Evolutionary conservation across 2,329 filamentous ascomycete species (phyloP).

Genomic region (Trichoderma sp.): DNA sequence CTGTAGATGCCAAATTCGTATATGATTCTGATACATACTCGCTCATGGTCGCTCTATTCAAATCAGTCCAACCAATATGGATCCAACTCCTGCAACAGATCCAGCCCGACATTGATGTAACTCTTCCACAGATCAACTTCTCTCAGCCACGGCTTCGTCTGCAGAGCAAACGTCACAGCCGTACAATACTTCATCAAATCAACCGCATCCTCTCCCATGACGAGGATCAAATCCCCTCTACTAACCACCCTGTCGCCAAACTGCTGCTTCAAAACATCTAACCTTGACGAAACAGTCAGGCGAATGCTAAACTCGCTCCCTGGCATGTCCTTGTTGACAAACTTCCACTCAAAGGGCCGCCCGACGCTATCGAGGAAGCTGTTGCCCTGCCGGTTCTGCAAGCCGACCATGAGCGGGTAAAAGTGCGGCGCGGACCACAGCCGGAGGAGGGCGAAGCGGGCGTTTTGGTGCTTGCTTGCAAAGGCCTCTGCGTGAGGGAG

Average conservation of each 20-base stretch:
- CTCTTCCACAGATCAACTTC: conserved; percentile 39
- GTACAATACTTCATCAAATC: conserved; percentile 35
- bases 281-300: conserved; percentile 8
- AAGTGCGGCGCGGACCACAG: conserved; percentile 38
- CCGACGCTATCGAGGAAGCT: conserved; percentile 36
- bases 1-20: no score
- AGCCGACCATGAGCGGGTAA: conserved; percentile 37
- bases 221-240: conserved; percentile 35
- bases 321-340: conserved; percentile 37
- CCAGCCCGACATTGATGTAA: conserved; percentile 36
- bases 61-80: conserved; percentile 33
- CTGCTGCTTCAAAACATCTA: conserved; percentile 31
- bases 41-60: no score
- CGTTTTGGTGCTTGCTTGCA: conserved; percentile 20
- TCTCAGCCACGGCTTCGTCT: conserved; percentile 38
- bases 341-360: conserved; percentile 37
- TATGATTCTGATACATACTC: neutral
- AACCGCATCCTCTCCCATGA: conserved; percentile 34
- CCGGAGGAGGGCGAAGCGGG: conserved; percentile 36
- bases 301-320: conserved; percentile 36
- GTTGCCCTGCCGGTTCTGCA: conserved; percentile 29
- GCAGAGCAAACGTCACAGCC: conserved; percentile 36
- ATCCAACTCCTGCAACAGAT: conserved; percentile 32
- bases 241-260: conserved; percentile 32
- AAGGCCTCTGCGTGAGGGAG: conserved; percentile 32